phyloP scores from a whole-genome alignment of 805 yeast species.

The Debaryomyces tyrocola region DNA sequence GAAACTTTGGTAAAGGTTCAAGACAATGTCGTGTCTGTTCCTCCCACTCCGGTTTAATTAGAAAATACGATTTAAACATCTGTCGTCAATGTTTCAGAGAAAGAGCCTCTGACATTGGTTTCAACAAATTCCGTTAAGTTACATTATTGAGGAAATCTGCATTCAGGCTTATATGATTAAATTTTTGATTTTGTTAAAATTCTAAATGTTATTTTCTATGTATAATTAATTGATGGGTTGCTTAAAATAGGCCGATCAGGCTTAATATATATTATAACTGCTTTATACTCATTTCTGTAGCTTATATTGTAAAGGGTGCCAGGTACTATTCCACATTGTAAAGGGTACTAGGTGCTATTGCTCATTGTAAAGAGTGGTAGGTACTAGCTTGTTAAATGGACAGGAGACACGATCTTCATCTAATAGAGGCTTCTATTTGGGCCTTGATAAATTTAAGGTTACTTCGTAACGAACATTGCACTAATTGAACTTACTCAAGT shows the following conservation, averaged over 20 bases:
- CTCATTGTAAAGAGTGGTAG: too few species aligned
- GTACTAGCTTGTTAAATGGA: too few species aligned
- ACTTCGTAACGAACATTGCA: too few species aligned
- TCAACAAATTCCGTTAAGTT: constrained; percentile 95
- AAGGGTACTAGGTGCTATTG: too few species aligned
- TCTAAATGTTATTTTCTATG: constrained; percentile 11
- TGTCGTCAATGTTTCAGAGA: constrained; percentile 99
- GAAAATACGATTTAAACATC: constrained; percentile 99
- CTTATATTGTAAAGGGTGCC: background rate
- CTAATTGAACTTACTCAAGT: too few species aligned
- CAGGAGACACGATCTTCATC: too few species aligned
- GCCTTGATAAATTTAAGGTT: too few species aligned
- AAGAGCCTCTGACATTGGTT: constrained; percentile 98
- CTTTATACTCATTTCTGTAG: background rate
- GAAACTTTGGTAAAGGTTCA: constrained; percentile 99
- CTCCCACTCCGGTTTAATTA: constrained; percentile 98
- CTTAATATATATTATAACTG: constrained; percentile 3
- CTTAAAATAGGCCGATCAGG: constrained; percentile 3
- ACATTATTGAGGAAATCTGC: constrained; percentile 1
- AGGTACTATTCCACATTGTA: too few species aligned
- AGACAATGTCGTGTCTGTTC: constrained; percentile 99
- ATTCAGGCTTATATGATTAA: constrained; percentile 2
- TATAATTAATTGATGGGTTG: constrained; percentile 12
- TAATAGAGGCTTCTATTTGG: too few species aligned
- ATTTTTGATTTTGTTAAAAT: constrained; percentile 5